Evolutionary conservation across 495 filamentous ascomycete species (phyloP), one percentile per base, ranked within the genome.

Genomic region (Trichocladium uniseriatum): DNA sequence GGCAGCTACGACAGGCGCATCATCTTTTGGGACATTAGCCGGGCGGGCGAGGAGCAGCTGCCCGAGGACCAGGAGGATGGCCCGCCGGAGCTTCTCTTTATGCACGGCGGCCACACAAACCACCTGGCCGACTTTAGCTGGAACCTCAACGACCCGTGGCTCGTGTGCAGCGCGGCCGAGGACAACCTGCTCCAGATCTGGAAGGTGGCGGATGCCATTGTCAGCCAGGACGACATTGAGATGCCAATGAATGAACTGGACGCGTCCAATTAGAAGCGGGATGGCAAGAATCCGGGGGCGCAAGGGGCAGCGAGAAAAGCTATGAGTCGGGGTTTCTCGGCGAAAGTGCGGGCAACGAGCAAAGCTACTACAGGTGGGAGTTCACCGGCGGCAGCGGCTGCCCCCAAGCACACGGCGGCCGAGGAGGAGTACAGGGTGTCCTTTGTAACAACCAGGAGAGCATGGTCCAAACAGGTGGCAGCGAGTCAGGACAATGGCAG

Each of bases 41-140:
- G 81, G 46, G 81, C 90, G 31, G 94, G 94, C 19, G 88, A 94
- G 56, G 94, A 99, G 69, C 94, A 97, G 68, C 84, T 82, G 7
- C 86, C 88, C 0, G 94, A 97, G 48, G 94, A 99, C 67, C 79
- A 79, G n/a, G 94, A 97, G 55, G 94, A 99, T 65, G 94, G 94
- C 1, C 87, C 89, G 8, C 92, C 94, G 35, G 94, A 99, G 65
- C 75, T 99, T 84, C 70, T 95, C 13, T 99, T 99, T 65, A 99
- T 99, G 92, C 94, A 99, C 57, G 94, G 92, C 50, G 94, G 94
- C 19, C 94, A 97, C 69, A 99, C 91, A 14, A 95, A 95, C 63
- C 84, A 90, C 46, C 81, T 99, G 35, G 85, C 86, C 9, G 94
- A 99, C 66, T 97, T 99, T 57, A 89, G 83, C 71, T 99, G 91